Conservation (phyloP, 2,329 filamentous ascomycete genomes). For the Lomentospora prolificans region DNA sequence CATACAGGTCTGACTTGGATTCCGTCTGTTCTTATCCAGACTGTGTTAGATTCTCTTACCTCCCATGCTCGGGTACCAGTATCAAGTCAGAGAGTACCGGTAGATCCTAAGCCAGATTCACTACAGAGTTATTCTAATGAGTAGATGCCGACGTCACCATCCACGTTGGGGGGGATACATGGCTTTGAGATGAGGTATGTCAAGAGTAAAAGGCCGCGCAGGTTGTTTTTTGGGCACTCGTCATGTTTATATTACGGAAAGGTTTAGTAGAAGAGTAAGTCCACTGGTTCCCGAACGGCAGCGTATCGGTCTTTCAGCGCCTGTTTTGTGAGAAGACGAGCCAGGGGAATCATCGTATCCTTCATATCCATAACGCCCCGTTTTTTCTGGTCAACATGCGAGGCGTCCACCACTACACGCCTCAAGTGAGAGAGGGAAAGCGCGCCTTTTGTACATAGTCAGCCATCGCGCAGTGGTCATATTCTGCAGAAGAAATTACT, state of each 20-base stretch:
- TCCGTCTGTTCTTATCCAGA: too few relatives aligned
- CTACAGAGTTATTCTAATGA: too few relatives aligned
- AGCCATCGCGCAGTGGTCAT: conserved; percentile 3
- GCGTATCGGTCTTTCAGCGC: conserved; percentile 64
- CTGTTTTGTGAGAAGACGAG: conserved; percentile 59
- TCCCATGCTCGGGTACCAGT: too few relatives aligned
- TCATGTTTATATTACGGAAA: conserved; percentile 5
- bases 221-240: too few relatives aligned
- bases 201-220: too few relatives aligned
- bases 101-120: too few relatives aligned
- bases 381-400: conserved; percentile 91
- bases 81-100: too few relatives aligned
- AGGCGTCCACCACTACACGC: conserved; percentile 80
- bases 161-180: too few relatives aligned
- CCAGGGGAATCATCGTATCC: conserved; percentile 75
- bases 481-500: conserved; percentile 16
- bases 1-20: too few relatives aligned
- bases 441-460: conserved; percentile 34
- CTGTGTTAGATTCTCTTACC: too few relatives aligned
- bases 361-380: conserved; percentile 90
- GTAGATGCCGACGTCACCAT: too few relatives aligned
- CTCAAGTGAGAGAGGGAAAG: conserved; percentile 63
- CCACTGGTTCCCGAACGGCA: conserved; percentile 46
- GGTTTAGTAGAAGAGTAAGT: conserved; percentile 54
- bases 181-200: too few relatives aligned